phyloP scores from a whole-genome alignment of 176 grass and related monocot genomes.

The bread wheat (Triticum aestivum) region DNA sequence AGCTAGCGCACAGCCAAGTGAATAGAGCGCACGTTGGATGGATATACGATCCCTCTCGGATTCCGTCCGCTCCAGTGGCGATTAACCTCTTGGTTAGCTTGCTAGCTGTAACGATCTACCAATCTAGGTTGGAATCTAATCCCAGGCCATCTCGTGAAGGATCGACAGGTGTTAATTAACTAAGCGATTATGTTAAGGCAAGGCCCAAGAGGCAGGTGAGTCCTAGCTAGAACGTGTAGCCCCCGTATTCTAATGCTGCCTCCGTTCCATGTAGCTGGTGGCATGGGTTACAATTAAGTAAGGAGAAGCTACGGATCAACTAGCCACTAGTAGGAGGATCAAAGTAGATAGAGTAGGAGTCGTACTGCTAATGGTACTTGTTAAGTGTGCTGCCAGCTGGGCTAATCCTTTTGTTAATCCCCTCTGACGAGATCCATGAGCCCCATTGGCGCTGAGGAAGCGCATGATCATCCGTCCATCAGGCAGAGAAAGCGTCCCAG shows the following conservation, averaged over 20 bases:
- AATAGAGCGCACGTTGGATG: background rate
- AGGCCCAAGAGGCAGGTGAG: background rate
- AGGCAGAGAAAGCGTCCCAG: background rate
- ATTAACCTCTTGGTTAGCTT: background rate
- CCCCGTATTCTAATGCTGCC: background rate
- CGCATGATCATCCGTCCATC: background rate
- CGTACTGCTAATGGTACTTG: background rate
- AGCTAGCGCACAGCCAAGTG: no score
- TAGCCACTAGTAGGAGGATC: background rate
- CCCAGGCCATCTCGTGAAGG: background rate
- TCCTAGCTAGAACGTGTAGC: conserved; percentile 31
- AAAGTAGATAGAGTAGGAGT: background rate
- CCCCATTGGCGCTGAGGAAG: background rate
- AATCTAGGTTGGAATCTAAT: conserved; percentile 21
- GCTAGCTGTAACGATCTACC: conserved; percentile 11
- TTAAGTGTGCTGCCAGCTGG: background rate
- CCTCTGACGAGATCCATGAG: background rate
- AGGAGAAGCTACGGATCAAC: background rate
- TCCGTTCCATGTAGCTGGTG: background rate
- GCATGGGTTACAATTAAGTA: background rate
- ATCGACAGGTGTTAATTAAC: background rate
- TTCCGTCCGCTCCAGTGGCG: background rate
- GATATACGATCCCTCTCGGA: conserved; percentile 16
- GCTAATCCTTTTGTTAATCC: background rate
- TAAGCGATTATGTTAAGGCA: background rate